These are phyloP conservation scores for Omphalea diandra DNA, from an alignment of 441 rosid genomes.

Conservation along the genomic window DNA sequence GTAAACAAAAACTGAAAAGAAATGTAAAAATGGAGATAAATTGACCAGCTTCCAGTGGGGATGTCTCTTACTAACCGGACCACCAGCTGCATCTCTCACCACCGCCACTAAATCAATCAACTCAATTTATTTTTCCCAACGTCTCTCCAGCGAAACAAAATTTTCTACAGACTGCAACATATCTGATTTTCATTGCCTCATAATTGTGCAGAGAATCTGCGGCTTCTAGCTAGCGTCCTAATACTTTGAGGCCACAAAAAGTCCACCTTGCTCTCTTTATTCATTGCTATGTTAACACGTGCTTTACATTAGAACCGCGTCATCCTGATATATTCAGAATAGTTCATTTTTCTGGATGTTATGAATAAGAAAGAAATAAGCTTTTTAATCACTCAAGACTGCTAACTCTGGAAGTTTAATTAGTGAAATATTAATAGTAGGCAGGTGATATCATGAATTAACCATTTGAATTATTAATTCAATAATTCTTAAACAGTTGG, in stretches of 20 bases:
- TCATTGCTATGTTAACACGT: neutral
- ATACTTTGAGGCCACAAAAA: neutral
- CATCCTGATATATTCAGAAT: no score
- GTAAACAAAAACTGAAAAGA: neutral
- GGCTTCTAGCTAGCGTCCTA: neutral
- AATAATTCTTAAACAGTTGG: no score
- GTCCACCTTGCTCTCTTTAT: neutral
- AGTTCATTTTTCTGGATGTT: no score
- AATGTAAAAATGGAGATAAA: neutral
- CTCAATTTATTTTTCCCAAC: neutral
- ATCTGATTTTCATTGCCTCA: neutral
- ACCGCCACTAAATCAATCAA: slow-evolving; percentile 10
- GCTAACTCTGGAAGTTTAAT: no score
- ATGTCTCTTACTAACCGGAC: slow-evolving; percentile 39
- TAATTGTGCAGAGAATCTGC: neutral
- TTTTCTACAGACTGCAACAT: no score
- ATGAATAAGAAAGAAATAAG: no score
- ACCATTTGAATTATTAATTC: no score
- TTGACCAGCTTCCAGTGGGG: slow-evolving; percentile 21
- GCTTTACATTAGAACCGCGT: no score
- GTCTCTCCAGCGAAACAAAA: neutral
- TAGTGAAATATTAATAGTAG: no score
- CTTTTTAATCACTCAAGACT: no score
- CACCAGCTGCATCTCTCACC: slow-evolving; percentile 14
- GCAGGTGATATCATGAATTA: no score